Evolutionary conservation across 1,139 yeast genomes (phyloP), one percentile per base, ranked within the genome.

Genomic region (Pichia sp.): DNA sequence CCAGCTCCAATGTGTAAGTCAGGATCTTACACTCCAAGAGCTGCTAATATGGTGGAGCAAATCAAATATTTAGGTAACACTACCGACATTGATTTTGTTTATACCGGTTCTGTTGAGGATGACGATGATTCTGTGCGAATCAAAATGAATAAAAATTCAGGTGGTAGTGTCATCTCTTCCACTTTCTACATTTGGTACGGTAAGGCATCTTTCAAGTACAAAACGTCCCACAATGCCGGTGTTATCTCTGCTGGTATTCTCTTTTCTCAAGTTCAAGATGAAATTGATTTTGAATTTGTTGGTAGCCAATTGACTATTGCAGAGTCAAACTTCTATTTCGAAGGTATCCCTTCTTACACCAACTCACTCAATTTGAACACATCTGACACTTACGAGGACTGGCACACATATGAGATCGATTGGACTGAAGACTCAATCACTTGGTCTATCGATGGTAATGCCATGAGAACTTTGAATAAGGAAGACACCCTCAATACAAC

Each of bases 111-210:
- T 53, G 60, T 81, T 32, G 54, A 66, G 30, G 76, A 69, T 51
- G 67, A 66, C 41, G 74, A 73, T 36, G 77, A 77, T 37, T 56
- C 66, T 22, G 55, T 71, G 42, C 61, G 82, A 28, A 49, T 87
- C 39, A 86, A 88, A 42, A 84, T 88, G 94, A 91, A 91, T 29
- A 70, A 77, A 44, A 56, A 74, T 36, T 63, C 87, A n/a, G 67
- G 74, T 34, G 96, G 96, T 58, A 74, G 94, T 9, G 91, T 86
- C 36, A 57, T 87, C 26, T 80, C 94, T 0, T 81, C 94, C 4
- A 74, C 94, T 9, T 69, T 75, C 51, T 85, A 74, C 58, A 62
- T 87, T 38, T 87, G 95, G 95, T 87, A 82, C 59, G 97, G 96
- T 38, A 82, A 78, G 54, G 70, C 85, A 26, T 62, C 76, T 28